Evolutionary conservation across 2,329 filamentous ascomycete species (phyloP).

Genomic region (Malbranchea zuffiana): DNA sequence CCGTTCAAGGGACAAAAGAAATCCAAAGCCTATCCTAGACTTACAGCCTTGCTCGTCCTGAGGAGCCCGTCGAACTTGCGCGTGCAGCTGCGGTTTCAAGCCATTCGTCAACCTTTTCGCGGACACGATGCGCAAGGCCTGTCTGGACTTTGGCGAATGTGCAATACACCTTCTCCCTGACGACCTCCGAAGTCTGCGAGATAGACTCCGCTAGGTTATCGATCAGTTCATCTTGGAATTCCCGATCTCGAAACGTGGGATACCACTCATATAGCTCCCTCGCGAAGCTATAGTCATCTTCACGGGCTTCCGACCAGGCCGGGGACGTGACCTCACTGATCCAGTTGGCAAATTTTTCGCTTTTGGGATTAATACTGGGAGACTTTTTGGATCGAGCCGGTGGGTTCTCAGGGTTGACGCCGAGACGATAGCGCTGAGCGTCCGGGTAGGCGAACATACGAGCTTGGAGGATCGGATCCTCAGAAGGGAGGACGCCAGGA

Average conservation of each 20-base stretch:
- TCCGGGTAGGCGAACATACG: conserved; percentile 53
- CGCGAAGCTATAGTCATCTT: conserved; percentile 6
- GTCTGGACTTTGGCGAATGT: not conserved
- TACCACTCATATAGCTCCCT: conserved; percentile 7
- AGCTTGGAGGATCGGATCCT: conserved; percentile 52
- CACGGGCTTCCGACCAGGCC: conserved; percentile 1
- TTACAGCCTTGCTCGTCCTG: too few relatives aligned
- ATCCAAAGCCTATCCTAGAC: too few relatives aligned
- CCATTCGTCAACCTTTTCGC: not conserved
- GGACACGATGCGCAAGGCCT: conserved; percentile 1
- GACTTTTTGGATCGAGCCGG: conserved; percentile 14
- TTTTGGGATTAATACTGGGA: not conserved
- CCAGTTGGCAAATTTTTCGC: conserved; percentile 1
- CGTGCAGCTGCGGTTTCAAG: too few relatives aligned
- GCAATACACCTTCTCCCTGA: not conserved
- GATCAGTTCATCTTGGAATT: conserved; percentile 5
- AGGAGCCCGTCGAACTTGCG: too few relatives aligned
- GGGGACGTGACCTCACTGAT: not conserved
- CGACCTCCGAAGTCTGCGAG: not conserved
- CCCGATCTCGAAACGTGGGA: conserved; percentile 8
- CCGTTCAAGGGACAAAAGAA: too few relatives aligned
- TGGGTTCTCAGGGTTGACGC: conserved; percentile 31
- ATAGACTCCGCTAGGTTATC: conserved; percentile 1
- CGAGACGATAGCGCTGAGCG: conserved; percentile 32
- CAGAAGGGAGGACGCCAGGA: conserved; percentile 51